These are phyloP conservation scores for Saccharomycopsis sp. DNA, from an alignment of 805 yeast species.

Conservation along the genomic window DNA sequence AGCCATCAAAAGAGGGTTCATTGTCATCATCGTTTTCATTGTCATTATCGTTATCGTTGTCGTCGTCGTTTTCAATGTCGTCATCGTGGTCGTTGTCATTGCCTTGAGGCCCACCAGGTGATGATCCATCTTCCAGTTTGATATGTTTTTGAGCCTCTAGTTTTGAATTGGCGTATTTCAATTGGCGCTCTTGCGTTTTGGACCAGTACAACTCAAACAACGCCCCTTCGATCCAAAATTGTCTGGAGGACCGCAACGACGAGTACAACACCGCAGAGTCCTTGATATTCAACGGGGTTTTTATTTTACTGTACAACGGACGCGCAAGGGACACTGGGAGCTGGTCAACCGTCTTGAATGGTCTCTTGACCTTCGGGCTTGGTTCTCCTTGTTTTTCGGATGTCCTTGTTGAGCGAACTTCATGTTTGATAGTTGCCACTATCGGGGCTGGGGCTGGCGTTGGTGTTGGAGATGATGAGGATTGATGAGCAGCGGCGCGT, in stretches of 20 bases:
- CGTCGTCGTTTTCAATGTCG: neutral
- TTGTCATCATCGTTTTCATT: neutral
- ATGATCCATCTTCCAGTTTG: neutral
- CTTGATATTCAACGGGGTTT: constrained; percentile 56
- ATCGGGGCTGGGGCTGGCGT: too few relatives aligned
- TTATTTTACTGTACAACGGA: constrained; percentile 58
- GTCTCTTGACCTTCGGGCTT: constrained; percentile 10
- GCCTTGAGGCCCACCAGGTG: neutral
- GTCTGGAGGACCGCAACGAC: constrained; percentile 66
- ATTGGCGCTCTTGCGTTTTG: constrained; percentile 40
- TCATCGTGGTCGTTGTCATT: neutral
- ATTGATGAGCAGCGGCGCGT: too few relatives aligned
- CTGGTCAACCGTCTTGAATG: constrained; percentile 5
- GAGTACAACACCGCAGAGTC: constrained; percentile 67
- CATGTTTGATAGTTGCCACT: too few relatives aligned
- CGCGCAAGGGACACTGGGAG: constrained; percentile 56
- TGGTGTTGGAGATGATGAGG: too few relatives aligned
- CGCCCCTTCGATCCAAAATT: constrained; percentile 48
- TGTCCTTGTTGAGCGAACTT: too few relatives aligned
- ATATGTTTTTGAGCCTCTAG: constrained; percentile 22
- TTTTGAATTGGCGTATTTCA: constrained; percentile 35
- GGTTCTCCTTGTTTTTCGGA: too few relatives aligned
- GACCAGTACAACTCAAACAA: constrained; percentile 80
- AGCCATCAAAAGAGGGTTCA: too few relatives aligned
- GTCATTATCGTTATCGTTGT: neutral